Conservation (phyloP, 2,329 filamentous ascomycete genomes). For the Fusarium virguliforme region DNA sequence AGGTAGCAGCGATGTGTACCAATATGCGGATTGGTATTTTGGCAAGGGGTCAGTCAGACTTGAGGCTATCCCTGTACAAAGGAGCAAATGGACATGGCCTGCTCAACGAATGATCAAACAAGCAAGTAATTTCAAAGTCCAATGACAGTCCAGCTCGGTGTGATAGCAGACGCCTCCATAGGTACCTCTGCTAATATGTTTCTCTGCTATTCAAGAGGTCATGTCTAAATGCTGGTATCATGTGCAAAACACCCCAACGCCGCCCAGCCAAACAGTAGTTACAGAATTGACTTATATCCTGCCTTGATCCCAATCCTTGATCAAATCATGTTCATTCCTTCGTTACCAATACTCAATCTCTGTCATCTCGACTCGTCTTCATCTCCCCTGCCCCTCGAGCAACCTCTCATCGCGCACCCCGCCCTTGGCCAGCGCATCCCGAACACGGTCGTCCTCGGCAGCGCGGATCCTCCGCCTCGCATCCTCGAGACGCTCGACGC, state of each 20-base stretch:
- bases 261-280: not conserved
- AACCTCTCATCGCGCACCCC: constrained; percentile 59
- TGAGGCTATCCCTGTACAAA: not conserved
- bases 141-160: not conserved
- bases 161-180: not conserved
- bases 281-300: not conserved
- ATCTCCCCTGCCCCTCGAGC: constrained; percentile 56
- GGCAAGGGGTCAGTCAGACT: not conserved
- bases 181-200: not conserved
- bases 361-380: not conserved
- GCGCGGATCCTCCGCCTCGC: constrained; percentile 73
- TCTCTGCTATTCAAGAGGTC: constrained; percentile 15
- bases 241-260: constrained; percentile 28
- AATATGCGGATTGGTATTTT: not conserved
- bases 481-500: constrained; percentile 79
- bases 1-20: not conserved
- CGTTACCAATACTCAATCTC: not conserved
- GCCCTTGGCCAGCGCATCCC: constrained; percentile 66
- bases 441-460: constrained; percentile 72
- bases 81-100: constrained; percentile 4
- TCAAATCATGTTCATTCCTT: not conserved
- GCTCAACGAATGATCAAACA: not conserved
- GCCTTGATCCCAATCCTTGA: not conserved
- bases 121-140: not conserved
- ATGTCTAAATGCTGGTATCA: constrained; percentile 21